phyloP scores from a whole-genome alignment of 169 alveolate genomes.

The Eimeria maxima region DNA sequence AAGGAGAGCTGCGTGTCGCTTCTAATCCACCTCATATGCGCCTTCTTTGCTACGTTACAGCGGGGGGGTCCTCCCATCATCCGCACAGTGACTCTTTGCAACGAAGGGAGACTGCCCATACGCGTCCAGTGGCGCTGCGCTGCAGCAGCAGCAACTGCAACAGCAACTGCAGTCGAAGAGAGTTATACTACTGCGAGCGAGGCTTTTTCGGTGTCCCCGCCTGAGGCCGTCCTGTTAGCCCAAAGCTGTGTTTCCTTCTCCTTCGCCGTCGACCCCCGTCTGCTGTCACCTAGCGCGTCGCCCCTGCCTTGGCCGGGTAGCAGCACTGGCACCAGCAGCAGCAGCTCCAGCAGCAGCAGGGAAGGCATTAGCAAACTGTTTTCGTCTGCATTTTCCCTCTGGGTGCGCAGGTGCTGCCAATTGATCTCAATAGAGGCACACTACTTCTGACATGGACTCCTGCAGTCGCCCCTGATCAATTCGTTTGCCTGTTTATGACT shows the following conservation, averaged over 20 bases:
- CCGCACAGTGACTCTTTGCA: conserved; percentile 51
- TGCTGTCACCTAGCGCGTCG: conserved; percentile 16
- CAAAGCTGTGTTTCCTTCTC: neutral
- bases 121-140: conserved; percentile 33
- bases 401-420: neutral
- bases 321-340: conserved; percentile 15
- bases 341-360: neutral
- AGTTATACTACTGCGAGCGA: neutral
- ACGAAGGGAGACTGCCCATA: conserved; percentile 71
- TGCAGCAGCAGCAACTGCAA: conserved; percentile 22
- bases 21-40: neutral
- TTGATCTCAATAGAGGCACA: neutral
- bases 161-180: neutral
- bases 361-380: neutral
- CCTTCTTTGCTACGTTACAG: conserved; percentile 12
- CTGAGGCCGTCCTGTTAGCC: neutral
- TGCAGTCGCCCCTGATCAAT: neutral
- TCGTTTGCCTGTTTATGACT: neutral
- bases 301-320: no score
- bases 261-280: conserved; percentile 32
- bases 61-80: conserved; percentile 15
- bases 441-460: neutral
- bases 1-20: neutral
- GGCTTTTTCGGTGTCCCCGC: conserved; percentile 50
- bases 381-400: neutral